These are phyloP conservation scores for Clavispora vitiphila DNA, from an alignment of 805 yeast species.

Conservation along the genomic window DNA sequence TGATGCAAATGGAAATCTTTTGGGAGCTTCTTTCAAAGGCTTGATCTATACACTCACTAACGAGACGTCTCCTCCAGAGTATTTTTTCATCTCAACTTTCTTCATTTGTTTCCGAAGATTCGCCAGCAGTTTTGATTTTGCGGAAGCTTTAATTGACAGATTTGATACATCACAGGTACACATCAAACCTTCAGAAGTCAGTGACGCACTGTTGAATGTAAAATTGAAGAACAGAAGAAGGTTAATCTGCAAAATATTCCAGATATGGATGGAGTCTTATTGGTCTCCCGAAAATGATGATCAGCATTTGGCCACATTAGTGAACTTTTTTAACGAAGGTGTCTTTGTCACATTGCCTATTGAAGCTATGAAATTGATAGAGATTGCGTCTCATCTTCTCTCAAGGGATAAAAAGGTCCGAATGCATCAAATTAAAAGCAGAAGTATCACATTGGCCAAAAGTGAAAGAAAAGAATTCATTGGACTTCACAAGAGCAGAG, in stretches of 20 bases:
- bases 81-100: slow-evolving; percentile 66
- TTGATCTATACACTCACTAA: slow-evolving; percentile 62
- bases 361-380: slow-evolving; percentile 59
- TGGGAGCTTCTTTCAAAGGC: slow-evolving; percentile 71
- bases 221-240: slow-evolving; percentile 56
- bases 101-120: slow-evolving; percentile 73
- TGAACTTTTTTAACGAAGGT: slow-evolving; percentile 77
- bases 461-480: slow-evolving; percentile 33
- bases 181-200: slow-evolving; percentile 5
- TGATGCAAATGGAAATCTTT: slow-evolving; percentile 46
- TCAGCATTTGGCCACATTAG: slow-evolving; percentile 57
- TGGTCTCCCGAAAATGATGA: slow-evolving; percentile 70
- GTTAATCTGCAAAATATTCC: slow-evolving; percentile 63
- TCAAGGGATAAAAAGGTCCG: slow-evolving; percentile 26
- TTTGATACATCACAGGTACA: slow-evolving; percentile 44
- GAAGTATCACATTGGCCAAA: slow-evolving; percentile 41
- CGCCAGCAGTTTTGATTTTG: slow-evolving; percentile 59
- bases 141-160: slow-evolving; percentile 62
- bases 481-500: slow-evolving; percentile 8
- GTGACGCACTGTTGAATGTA: slow-evolving; percentile 24
- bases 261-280: slow-evolving; percentile 84
- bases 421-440: slow-evolving; percentile 44
- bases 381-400: slow-evolving; percentile 56
- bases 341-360: slow-evolving; percentile 56
- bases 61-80: slow-evolving; percentile 59